A percentile compares a stretch with the other conserved stretches of the same genome.
These are phyloP conservation scores for Gastrolobium villosum DNA, from an alignment of 306 rosid species.

Conservation along the genomic window DNA sequence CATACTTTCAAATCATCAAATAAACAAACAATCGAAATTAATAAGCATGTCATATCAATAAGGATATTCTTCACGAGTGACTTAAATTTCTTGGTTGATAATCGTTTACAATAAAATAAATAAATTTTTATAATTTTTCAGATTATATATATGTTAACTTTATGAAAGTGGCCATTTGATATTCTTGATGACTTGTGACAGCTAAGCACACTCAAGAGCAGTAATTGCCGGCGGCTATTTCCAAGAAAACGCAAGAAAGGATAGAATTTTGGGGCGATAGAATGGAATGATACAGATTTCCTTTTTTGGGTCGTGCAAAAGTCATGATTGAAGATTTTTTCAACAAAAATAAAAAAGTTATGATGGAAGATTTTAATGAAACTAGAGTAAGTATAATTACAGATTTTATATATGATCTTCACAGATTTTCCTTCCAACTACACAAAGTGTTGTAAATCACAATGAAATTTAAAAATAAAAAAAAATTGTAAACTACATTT, in stretches of 20 bases:
- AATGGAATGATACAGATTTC: conserved; percentile 34
- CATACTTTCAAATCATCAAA: neutral
- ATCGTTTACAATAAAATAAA: no score
- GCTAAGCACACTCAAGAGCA: conserved; percentile 39
- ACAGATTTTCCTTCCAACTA: neutral
- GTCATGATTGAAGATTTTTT: conserved; percentile 52
- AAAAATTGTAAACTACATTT: neutral
- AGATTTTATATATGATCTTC: conserved; percentile 18
- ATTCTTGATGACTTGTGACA: conserved; percentile 46
- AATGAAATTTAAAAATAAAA: neutral
- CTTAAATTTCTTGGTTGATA: neutral
- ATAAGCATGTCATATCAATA: neutral
- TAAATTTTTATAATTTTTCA: no score
- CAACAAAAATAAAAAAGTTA: neutral
- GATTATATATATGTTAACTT: neutral
- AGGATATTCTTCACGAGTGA: neutral
- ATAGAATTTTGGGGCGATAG: conserved; percentile 29
- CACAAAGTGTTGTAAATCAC: neutral
- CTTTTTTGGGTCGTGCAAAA: conserved; percentile 46
- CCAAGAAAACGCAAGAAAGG: conserved; percentile 49
- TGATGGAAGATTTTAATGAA: conserved; percentile 46
- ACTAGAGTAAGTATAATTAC: neutral
- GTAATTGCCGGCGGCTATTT: conserved; percentile 54
- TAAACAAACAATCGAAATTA: neutral
- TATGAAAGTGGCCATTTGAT: neutral